phyloP scores from a whole-genome alignment of 2,329 filamentous ascomycete species.

The Aureobasidium sp. region DNA sequence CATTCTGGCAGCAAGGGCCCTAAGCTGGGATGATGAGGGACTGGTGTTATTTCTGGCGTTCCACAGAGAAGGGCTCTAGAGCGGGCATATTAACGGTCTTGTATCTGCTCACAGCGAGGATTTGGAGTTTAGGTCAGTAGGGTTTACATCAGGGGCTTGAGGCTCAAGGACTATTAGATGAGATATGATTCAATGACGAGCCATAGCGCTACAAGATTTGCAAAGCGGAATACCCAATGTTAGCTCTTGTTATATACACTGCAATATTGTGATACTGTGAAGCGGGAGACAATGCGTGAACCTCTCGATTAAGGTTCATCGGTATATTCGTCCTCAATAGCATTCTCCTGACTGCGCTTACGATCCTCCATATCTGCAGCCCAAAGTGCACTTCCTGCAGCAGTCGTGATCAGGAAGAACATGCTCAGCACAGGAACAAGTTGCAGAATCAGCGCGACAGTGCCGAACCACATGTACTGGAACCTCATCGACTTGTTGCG shows the following conservation, averaged over 20 bases:
- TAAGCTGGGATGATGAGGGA: slow-evolving; percentile 11
- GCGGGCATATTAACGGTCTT: neutral
- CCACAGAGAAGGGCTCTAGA: neutral
- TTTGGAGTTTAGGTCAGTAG: neutral
- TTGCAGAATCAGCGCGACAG: slow-evolving; percentile 56
- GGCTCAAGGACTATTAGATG: neutral
- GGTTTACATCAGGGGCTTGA: neutral
- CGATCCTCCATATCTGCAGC: slow-evolving; percentile 65
- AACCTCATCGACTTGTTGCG: slow-evolving; percentile 55
- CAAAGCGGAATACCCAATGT: neutral
- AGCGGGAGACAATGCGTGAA: neutral
- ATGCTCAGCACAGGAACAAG: slow-evolving; percentile 88
- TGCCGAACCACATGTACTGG: slow-evolving; percentile 93
- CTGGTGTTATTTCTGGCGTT: neutral
- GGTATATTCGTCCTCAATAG: slow-evolving; percentile 23
- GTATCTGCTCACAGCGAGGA: no score
- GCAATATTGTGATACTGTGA: neutral
- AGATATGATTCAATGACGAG: slow-evolving; percentile 3
- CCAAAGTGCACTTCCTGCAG: slow-evolving; percentile 81
- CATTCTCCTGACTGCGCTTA: slow-evolving; percentile 15
- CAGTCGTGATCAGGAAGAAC: slow-evolving; percentile 84
- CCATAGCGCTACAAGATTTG: neutral
- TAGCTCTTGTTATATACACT: neutral
- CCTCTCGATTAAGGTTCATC: slow-evolving; percentile 23
- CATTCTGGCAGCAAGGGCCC: slow-evolving; percentile 17